Conservation (phyloP, 2,329 filamentous ascomycete genomes). For the Blastomyces parvus region DNA sequence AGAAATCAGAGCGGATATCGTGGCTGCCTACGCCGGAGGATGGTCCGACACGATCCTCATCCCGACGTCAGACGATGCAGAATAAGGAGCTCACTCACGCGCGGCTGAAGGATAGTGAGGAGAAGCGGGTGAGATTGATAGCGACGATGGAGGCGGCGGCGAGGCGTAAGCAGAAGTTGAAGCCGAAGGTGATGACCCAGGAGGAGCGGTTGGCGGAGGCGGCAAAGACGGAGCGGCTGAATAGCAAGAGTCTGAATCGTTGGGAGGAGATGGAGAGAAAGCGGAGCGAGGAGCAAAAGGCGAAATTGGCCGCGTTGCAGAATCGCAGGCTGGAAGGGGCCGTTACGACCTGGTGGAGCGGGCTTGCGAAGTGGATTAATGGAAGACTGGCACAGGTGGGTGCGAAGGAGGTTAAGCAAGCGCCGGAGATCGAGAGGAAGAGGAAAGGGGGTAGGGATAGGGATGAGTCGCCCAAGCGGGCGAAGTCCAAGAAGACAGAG, state of each 20-base stretch:
- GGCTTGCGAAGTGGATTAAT: constrained; percentile 71
- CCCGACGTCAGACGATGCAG: constrained; percentile 52
- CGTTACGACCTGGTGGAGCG: constrained; percentile 87
- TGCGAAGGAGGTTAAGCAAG: constrained; percentile 43
- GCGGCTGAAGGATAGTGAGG: constrained; percentile 41
- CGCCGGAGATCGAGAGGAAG: constrained; percentile 40
- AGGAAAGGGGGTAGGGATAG: constrained; percentile 34
- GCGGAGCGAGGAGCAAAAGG: constrained; percentile 71
- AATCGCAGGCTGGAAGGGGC: constrained; percentile 79
- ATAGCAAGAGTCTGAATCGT: constrained; percentile 79
- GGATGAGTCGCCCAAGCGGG: not conserved
- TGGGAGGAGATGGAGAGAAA: constrained; percentile 92
- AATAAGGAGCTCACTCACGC: constrained; percentile 52
- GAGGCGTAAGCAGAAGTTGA: constrained; percentile 57
- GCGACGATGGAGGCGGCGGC: constrained; percentile 54
- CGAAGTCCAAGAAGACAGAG: not conserved
- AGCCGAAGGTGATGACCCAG: constrained; percentile 77
- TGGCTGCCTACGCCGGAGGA: constrained; percentile 58
- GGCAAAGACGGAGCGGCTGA: constrained; percentile 70
- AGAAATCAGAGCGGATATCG: constrained; percentile 61
- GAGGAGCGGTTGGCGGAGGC: constrained; percentile 76
- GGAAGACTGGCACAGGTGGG: constrained; percentile 64
- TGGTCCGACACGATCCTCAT: constrained; percentile 53
- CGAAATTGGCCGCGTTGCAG: constrained; percentile 77
- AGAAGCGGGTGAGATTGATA: constrained; percentile 39